Evolutionary conservation across 2,329 filamentous ascomycete genomes (phyloP), one percentile per base, ranked within the genome.

Genomic region (Aspergillus sojae): DNA sequence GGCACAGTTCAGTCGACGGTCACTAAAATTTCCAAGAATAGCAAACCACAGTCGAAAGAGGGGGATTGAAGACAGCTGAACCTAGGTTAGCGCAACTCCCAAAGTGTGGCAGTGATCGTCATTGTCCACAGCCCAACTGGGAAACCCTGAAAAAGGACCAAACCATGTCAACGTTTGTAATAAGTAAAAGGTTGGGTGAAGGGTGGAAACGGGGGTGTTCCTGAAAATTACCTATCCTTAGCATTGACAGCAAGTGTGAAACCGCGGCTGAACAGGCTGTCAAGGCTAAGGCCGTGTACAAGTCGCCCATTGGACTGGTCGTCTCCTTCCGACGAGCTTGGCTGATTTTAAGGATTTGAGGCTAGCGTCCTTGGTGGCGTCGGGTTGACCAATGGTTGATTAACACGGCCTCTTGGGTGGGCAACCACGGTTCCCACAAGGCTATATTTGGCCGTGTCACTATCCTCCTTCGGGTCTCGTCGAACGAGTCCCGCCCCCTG

Each of bases 361-460:
- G 58, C 63, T 66, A 63, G 66, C 58, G 63, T n/a, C 45, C 16
- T 11, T 55, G 60, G 63, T 64, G 63, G 62, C 61, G 62, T 52
- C 30, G 30, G 39, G 52, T 34, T 59, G 62, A 66, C 67, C 69
- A 70, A 70, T 62, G 28, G 63, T 28, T 48, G 62, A 56, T 63
- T 61, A 65, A 68, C 67, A 70, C 68, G 60, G 65, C 57, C 55
- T 54, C 16, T 23, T 28, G 53, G 46, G 58, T 41, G 45, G 39
- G 39, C 39, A 41, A 4, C 19, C 39, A 41, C 39, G 39, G 53
- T 58, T 50, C 62, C 65, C 64, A 64, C 65, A 64, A 63, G 65
- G 56, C 63, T 70, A 70, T 71, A 68, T 71, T 68, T 68, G 68
- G 67, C 60, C 41, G 50, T 58, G 16, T 39, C n/a, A 6, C 32